A percentile compares a stretch with the other conserved stretches of the same genome.
phyloP scores from a whole-genome alignment of 495 filamentous ascomycete genomes.

The Ramalina peruviana region DNA sequence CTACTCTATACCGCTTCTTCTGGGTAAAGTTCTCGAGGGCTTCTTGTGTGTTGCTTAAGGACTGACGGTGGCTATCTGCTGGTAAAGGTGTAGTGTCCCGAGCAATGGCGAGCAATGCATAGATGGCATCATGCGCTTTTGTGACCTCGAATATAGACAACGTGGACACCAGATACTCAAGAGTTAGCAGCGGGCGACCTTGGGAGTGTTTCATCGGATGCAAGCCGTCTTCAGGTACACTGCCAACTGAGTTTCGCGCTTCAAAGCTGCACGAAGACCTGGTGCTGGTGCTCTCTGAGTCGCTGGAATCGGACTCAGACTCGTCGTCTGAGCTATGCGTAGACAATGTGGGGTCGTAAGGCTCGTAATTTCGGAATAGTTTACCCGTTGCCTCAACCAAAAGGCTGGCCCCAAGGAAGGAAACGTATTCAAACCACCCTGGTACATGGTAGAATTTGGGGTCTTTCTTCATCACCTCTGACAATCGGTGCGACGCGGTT shows the following conservation, averaged over 20 bases:
- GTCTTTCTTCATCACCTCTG: slow-evolving; percentile 3
- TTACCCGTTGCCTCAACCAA: slow-evolving; percentile 16
- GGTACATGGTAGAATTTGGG: slow-evolving; percentile 2
- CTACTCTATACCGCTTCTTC: slow-evolving; percentile 1
- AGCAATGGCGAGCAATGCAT: slow-evolving; percentile 15
- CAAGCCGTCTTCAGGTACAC: background rate
- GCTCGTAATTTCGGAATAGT: slow-evolving; percentile 9
- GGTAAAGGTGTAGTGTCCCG: slow-evolving; percentile 8
- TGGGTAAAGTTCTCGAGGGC: background rate
- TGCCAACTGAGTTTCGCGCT: too few species aligned
- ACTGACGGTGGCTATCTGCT: background rate
- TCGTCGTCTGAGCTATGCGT: background rate
- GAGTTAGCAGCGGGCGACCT: slow-evolving; percentile 7
- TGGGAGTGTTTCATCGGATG: background rate
- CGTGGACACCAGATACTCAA: slow-evolving; percentile 18
- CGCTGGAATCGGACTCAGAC: too few species aligned
- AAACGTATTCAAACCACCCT: slow-evolving; percentile 9
- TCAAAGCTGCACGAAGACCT: too few species aligned
- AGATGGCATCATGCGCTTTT: slow-evolving; percentile 15
- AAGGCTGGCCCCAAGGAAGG: slow-evolving; percentile 7
- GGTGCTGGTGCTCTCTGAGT: too few species aligned
- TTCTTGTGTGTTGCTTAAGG: background rate
- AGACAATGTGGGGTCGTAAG: background rate
- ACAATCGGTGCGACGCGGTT: background rate
- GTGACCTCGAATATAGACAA: slow-evolving; percentile 16